phyloP scores from a whole-genome alignment of 148 eudicot genomes.

The Persicaria tinctoria region DNA sequence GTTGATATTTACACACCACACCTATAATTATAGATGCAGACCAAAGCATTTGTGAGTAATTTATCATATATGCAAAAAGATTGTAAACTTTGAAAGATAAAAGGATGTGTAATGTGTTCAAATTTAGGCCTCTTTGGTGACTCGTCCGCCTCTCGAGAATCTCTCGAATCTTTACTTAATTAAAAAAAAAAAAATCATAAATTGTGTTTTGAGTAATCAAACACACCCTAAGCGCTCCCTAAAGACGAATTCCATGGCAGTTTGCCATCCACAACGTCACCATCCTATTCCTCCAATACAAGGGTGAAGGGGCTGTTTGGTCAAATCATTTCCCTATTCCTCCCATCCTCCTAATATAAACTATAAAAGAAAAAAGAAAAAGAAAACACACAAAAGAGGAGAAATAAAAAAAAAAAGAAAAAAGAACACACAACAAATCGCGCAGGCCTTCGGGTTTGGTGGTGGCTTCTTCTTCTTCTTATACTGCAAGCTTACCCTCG shows the following conservation, averaged over 20 bases:
- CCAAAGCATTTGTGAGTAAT: too few relatives aligned
- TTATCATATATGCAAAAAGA: too few relatives aligned
- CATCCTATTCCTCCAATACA: not conserved
- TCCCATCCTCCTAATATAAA: not conserved
- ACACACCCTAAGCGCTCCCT: too few relatives aligned
- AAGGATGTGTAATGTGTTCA: too few relatives aligned
- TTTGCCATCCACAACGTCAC: not conserved
- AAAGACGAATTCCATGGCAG: constrained; percentile 2
- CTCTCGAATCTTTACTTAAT: too few relatives aligned
- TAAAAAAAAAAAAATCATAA: too few relatives aligned
- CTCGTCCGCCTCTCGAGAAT: too few relatives aligned
- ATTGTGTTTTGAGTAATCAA: too few relatives aligned
- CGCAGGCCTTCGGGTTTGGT: not conserved
- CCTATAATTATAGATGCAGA: too few relatives aligned
- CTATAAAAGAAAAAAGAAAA: not conserved
- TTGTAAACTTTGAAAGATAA: too few relatives aligned
- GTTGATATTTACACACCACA: too few relatives aligned
- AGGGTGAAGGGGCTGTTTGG: not conserved
- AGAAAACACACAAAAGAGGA: not conserved
- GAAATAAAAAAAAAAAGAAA: not conserved
- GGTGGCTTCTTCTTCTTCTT: not conserved
- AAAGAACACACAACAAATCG: constrained; percentile 2
- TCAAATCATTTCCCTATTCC: not conserved
- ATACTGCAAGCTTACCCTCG: not conserved
- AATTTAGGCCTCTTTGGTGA: too few relatives aligned